Evolutionary conservation across 2,329 filamentous ascomycete species (phyloP).

Genomic region (Neocatenulostroma microsporum): DNA sequence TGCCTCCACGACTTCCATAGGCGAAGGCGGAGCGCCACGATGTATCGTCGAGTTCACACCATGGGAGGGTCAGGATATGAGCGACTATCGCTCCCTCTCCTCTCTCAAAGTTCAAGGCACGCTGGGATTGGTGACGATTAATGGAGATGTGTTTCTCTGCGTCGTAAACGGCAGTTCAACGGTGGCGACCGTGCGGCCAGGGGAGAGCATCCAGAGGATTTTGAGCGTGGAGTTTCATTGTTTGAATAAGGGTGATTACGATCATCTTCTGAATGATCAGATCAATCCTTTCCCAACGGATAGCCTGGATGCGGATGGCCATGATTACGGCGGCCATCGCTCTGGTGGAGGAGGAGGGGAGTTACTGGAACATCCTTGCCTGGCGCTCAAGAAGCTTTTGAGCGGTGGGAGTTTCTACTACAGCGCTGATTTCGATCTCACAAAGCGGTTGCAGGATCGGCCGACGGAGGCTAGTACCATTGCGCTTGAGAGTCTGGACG

Average conservation of each 20-base stretch:
- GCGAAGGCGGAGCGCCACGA: constrained; percentile 41
- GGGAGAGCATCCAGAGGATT: constrained; percentile 84
- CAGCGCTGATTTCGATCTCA: constrained; percentile 95
- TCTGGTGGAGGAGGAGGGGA: constrained; percentile 57
- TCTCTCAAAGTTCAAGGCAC: constrained; percentile 74
- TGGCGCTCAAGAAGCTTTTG: constrained; percentile 83
- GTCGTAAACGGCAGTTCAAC: constrained; percentile 73
- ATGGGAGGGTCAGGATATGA: constrained; percentile 56
- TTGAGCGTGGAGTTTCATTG: constrained; percentile 85
- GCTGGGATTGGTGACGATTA: constrained; percentile 73
- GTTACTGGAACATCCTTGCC: constrained; percentile 75
- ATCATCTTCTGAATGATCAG: constrained; percentile 59
- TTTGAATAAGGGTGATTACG: constrained; percentile 77
- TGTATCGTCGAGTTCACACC: constrained; percentile 86
- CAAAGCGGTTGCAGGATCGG: constrained; percentile 85
- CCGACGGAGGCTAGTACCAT: constrained; percentile 53
- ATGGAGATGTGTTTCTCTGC: constrained; percentile 78
- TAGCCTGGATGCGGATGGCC: constrained; percentile 47
- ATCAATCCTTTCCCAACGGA: constrained; percentile 50
- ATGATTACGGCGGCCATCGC: constrained; percentile 45
- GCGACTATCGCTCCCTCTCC: constrained; percentile 68
- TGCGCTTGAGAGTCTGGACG: constrained; percentile 86
- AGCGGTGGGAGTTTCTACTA: constrained; percentile 96
- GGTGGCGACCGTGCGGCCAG: constrained; percentile 74
- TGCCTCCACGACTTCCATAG: constrained; percentile 35